Base-by-base conservation (phyloP, 371 early-diverging fungal genomes). In the Cokeromyces recurvatus region DNA sequence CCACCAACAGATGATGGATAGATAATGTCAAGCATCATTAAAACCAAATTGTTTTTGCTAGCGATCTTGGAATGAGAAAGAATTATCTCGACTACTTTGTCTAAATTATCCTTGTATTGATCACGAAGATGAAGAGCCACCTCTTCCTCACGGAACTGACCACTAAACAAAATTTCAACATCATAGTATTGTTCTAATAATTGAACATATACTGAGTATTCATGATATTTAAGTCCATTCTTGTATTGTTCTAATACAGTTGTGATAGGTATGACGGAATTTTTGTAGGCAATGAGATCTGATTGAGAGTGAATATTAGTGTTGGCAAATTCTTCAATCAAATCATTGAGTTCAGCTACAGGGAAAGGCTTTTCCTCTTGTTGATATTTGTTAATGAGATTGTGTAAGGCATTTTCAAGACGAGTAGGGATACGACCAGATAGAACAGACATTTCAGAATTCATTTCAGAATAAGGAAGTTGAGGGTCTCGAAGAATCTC, bases 401-500 rank as follows among this genome's bases (percentile, higher is more conserved):
- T 52, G 23, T 80, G 71, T 31, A 92, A 59, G 9, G 77, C 61
- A 2, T 62, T 23, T 23, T 87, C 85, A 45, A 96, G 69, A 38
- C 81, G 77, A 48, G 78, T 62, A 31, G 96, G 96, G 49, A 97
- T 84, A 56, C 97, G 89, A 53, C 94, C 89, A 47, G 86, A 74
- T 25, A 97, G 62, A 5, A 90, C 74, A 25, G 95, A 91, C 42
- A 96, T 78, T 24, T 87, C 79, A 51, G 90, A 79, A 46, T 68
- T 74, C 62, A 90, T 68, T 67, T 94, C 94, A 34, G 83, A 74
- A 78, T 85, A 89, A 19, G 98, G 98, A 31, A 97, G 79, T 42
- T 90, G 86, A 2, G 82, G 80, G 54, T 86, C 74, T 46, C 79
- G 77, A 51, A 95, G 69, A 2, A 87, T 68, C 46, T 86, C 91